Evolutionary conservation across 768 basidiomycete genomes (phyloP), one percentile per base, ranked within the genome.

Genomic region (Collybiopsis confluens): DNA sequence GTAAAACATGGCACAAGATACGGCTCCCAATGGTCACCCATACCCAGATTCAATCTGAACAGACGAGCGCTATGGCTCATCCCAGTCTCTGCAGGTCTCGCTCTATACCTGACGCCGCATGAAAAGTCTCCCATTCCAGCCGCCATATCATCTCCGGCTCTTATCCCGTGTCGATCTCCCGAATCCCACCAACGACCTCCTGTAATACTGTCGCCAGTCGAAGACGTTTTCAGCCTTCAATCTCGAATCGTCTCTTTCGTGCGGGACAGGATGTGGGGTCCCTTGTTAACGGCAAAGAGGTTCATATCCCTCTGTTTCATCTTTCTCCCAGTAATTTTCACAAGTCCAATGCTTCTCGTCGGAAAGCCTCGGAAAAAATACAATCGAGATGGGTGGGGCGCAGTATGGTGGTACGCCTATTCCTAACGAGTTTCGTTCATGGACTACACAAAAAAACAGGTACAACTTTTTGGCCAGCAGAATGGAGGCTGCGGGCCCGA

Each of bases 401-500:
- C 92, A 1, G 78, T 94, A 2, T 97, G 93, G 96, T 99, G 97
- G 97, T 98, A 98, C 65, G 81, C 30, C 30, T 33, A 33, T 33
- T n/a, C 30, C 30, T 13, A 33, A 33, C 30, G 13, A 33, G 13
- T 6, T 33, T 33, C 30, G 13, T 13, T 33, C 30, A 6, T 33
- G 13, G n/a, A n/a, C n/a, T n/a, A 33, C 13, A 33, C 5, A 5
- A 5, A 13, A 6, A 33, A 33, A 33, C 13, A 33, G 30, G 30
- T 33, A 48, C 26, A 21, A 78, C n/a, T 79, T 92, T 48, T 73
- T 99, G 15, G 92, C 93, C 6, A 72, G 70, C 41, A 87, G 86
- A 67, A 98, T 99, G 97, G 86, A 95, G 70, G 75, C 84, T 4
- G 96, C 96, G 8, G 97, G 97, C 1, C 97, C 97, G 15, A 96